Evolutionary conservation across 2,329 filamentous ascomycete species (phyloP).

Genomic region (Talaromyces sp.): DNA sequence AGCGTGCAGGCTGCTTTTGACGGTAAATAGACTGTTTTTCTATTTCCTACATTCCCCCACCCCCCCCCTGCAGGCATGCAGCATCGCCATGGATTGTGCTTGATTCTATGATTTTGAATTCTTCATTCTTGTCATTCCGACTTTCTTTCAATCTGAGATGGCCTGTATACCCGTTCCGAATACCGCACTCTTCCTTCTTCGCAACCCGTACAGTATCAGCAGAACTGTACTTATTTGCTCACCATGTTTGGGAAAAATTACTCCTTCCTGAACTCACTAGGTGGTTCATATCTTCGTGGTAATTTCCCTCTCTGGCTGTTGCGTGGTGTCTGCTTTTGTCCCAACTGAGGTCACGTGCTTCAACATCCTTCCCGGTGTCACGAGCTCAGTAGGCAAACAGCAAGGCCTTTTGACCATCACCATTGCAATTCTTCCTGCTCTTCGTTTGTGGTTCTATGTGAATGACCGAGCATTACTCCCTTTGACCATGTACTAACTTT

Average conservation of each 20-base stretch:
- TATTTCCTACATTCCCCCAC: slow-evolving; percentile 1
- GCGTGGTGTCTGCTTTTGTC: neutral
- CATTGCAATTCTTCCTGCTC: neutral
- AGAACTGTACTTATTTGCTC: slow-evolving; percentile 20
- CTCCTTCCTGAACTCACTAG: slow-evolving; percentile 37
- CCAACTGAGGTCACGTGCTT: slow-evolving; percentile 12
- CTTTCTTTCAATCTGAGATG: slow-evolving; percentile 16
- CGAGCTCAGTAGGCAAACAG: neutral
- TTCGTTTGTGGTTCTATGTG: slow-evolving; percentile 19
- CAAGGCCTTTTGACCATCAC: neutral
- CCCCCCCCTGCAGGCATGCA: neutral
- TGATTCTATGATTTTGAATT: slow-evolving; percentile 5
- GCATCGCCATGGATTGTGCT: slow-evolving; percentile 12
- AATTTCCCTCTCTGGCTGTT: slow-evolving; percentile 31
- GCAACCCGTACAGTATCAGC: slow-evolving; percentile 1
- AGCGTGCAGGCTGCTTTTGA: slow-evolving; percentile 46
- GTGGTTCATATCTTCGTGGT: slow-evolving; percentile 44
- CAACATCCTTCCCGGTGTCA: neutral
- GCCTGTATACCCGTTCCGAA: slow-evolving; percentile 16
- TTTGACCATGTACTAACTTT: slow-evolving; percentile 28
- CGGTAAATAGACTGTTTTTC: slow-evolving; percentile 38
- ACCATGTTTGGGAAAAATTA: slow-evolving; percentile 44
- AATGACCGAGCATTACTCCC: slow-evolving; percentile 19
- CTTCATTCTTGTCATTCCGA: slow-evolving; percentile 14
- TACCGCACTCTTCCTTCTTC: slow-evolving; percentile 7